Base-by-base conservation (phyloP, 2,329 filamentous ascomycete genomes). In the Ophiostoma tasmaniense region DNA sequence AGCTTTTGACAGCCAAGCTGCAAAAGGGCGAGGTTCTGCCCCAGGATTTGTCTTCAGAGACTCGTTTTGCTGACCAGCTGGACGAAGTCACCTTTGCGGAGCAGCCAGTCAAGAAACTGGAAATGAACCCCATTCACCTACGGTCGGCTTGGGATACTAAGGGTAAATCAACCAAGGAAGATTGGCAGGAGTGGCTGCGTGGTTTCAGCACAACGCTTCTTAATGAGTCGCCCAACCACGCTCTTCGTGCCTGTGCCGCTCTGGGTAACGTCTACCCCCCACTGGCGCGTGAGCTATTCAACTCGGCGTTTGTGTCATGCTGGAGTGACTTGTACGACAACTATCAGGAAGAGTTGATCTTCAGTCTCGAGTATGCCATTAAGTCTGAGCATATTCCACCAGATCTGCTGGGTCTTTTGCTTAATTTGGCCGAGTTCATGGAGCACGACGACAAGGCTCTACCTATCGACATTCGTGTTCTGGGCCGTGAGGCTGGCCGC, bases 371-470 rank as follows among this genome's bases (percentile, higher is more conserved):
- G 78, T 92, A 91, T 71, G 95, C 96, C 0, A 90, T 99, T 73
- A 95, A 93, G 68, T 98, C 94, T 3, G 90, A 94, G 67, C 94
- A 97, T 74, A 96, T 99, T 14, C 94, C 95, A 0, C 95, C 96
- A 0, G 96, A 99, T 78, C 90, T 99, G 73, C 83, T 99, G 10
- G 94, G 97, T 71, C 90, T 97, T 66, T 83, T 99, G 35, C 87
- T 99, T 66, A 99, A 99, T 75, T 84, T 99, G 66, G 95, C 95
- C 28, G 95, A 99, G 77, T 99, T 99, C 78, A 99, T 99, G 95
- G 95, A 99, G 77, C 95, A 99, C 76, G 96, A 99, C 74, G 95
- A 99, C 78, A 99, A 99, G 78, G 94, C 96, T 17, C 82, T 99
- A 67, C 95, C 95, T 1, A 99, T 99, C 72, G 96, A 99, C 76